Evolutionary conservation across 139 green algal species (phyloP), one percentile per base, ranked within the genome.

Genomic region (Tetradesmus obliquus): DNA sequence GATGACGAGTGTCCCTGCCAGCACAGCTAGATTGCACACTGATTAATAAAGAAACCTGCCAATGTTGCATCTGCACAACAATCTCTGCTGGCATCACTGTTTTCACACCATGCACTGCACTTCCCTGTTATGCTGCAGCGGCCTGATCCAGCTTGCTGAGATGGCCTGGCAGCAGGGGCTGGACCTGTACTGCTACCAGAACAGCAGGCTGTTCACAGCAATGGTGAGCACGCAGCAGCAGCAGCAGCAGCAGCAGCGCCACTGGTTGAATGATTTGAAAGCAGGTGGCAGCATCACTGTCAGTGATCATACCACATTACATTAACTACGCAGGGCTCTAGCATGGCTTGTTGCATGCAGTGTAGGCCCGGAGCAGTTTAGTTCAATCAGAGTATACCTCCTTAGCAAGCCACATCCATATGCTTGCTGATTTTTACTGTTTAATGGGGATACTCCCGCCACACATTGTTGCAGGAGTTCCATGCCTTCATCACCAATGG

Each of bases 401-500:
- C 32, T 45, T 45, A 45, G 32, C 32, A 45, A 45, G 74, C 74
- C n/a, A 51, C 74, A 45, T 53, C 7, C 19, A 20, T 72, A 12
- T 72, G 62, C 62, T 72, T 12, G 62, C 12, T 72, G 62, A 15
- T 72, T 12, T 12, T 72, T 12, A 72, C 12, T 13, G 10, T 72
- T 45, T 45, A 45, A 45, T 45, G 32, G 32, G 32, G 32, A 45
- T 45, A 45, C 32, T 45, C 32, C 32, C 32, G 20, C 79, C 20
- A 3, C 32, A 17, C n/a, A 32, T 7, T 84, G 79, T 69, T 83
- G 71, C 71, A 90, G 86, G 89, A 92, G 82, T 89, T 92, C 45
- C 89, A 92, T 57, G 89, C 89, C 5, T 84, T 51, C 82, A 92
- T 92, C 66, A 92, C 82, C 15, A 92, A 89, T 22, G 89, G 89